Evolutionary conservation across 1,284 basidiomycete genomes (phyloP).

Genomic region (Waitea zeae): DNA sequence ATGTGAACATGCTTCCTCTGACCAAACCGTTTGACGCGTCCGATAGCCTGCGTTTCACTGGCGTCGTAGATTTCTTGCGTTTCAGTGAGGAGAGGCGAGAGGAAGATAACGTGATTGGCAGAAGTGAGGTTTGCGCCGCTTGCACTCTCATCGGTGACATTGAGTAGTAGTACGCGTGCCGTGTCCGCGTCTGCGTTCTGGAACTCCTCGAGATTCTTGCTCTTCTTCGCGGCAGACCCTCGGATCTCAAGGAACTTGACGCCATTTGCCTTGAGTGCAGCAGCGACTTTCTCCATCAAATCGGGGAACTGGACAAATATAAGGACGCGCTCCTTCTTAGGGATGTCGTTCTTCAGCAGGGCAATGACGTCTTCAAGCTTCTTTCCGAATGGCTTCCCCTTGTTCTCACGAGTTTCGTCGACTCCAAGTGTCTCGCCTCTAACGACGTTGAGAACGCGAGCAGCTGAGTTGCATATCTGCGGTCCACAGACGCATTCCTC

Average conservation of each 20-base stretch:
- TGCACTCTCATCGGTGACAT: slow-evolving; percentile 87
- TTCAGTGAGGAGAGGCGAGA: slow-evolving; percentile 73
- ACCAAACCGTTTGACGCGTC: slow-evolving; percentile 75
- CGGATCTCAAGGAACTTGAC: slow-evolving; percentile 72
- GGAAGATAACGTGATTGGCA: slow-evolving; percentile 90
- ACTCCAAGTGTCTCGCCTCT: slow-evolving; percentile 69
- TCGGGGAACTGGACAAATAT: slow-evolving; percentile 93
- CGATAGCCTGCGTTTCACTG: slow-evolving; percentile 81
- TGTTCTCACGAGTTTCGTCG: slow-evolving; percentile 59
- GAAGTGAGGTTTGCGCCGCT: slow-evolving; percentile 86
- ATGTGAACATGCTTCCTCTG: slow-evolving; percentile 70
- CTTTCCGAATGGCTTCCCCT: slow-evolving; percentile 72
- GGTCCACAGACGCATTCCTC: slow-evolving; percentile 70
- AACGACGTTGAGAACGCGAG: slow-evolving; percentile 64
- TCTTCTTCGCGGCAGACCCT: slow-evolving; percentile 62
- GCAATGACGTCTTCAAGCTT: slow-evolving; percentile 78
- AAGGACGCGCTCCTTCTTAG: slow-evolving; percentile 66
- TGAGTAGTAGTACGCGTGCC: slow-evolving; percentile 65
- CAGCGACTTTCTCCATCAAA: slow-evolving; percentile 77
- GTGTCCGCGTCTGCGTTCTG: slow-evolving; percentile 52
- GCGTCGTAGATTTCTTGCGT: slow-evolving; percentile 73
- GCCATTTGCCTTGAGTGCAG: slow-evolving; percentile 57
- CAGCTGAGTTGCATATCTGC: slow-evolving; percentile 55
- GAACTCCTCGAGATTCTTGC: slow-evolving; percentile 71
- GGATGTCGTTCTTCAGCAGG: slow-evolving; percentile 62